Evolutionary conservation across 1,284 basidiomycete genomes (phyloP).

Genomic region (Kalmanozyma brasiliensis): DNA sequence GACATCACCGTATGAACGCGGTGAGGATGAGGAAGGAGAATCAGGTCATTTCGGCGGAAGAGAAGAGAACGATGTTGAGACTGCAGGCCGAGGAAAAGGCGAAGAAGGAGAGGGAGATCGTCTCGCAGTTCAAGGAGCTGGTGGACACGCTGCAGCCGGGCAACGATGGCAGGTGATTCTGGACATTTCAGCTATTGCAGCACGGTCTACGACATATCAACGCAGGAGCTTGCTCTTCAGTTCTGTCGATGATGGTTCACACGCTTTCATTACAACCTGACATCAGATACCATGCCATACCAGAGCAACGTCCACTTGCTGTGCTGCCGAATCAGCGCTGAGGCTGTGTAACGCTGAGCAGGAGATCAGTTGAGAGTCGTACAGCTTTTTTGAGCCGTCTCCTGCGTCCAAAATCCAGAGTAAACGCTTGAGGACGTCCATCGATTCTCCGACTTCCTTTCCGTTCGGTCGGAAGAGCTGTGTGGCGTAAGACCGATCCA

Average conservation of each 20-base stretch:
- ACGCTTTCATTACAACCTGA: background rate
- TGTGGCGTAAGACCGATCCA: conserved; percentile 8
- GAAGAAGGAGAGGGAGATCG: conserved; percentile 79
- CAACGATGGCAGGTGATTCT: background rate
- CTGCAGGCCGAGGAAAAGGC: conserved; percentile 91
- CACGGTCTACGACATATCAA: too few relatives aligned
- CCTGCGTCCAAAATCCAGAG: background rate
- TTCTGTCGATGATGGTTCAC: too few relatives aligned
- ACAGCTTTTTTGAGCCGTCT: background rate
- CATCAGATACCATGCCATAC: conserved; percentile 43
- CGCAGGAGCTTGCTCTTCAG: too few relatives aligned
- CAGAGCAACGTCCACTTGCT: conserved; percentile 21
- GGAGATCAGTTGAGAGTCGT: conserved; percentile 13
- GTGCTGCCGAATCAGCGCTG: conserved; percentile 3
- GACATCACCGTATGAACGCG: conserved; percentile 86
- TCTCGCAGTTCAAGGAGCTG: conserved; percentile 66
- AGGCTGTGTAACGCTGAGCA: conserved; percentile 21
- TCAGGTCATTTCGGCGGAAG: conserved; percentile 93
- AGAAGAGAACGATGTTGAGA: conserved; percentile 92
- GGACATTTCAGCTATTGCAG: too few relatives aligned
- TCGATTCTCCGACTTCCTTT: background rate
- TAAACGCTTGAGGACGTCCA: background rate
- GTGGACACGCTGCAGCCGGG: conserved; percentile 49
- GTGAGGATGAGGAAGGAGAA: conserved; percentile 98
- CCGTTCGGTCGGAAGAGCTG: conserved; percentile 21